A percentile compares a stretch with the other conserved stretches of the same genome.
phyloP scores from a whole-genome alignment of 2,329 filamentous ascomycete genomes.

The Colletotrichum sp. region DNA sequence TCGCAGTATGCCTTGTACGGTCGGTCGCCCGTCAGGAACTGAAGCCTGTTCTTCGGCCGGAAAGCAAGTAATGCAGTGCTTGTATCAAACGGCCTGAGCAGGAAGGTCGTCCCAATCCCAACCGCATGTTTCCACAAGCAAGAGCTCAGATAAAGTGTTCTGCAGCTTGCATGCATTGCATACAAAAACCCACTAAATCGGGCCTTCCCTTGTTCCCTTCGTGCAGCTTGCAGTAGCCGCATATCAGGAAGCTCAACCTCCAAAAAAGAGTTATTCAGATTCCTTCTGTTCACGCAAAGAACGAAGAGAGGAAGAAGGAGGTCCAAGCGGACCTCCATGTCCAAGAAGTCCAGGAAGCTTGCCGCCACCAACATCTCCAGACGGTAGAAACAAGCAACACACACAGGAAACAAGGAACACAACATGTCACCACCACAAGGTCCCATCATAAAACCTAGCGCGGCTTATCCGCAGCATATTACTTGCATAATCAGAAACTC shows the following conservation, averaged over 20 bases:
- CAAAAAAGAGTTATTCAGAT: neutral
- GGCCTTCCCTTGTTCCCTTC: neutral
- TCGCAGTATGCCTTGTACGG: neutral
- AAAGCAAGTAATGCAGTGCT: neutral
- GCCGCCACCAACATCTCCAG: neutral
- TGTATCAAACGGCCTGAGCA: neutral
- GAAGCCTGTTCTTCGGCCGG: neutral
- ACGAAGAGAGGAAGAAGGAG: neutral
- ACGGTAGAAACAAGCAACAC: neutral
- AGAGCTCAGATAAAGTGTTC: neutral
- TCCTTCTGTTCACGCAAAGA: neutral
- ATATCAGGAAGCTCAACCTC: neutral
- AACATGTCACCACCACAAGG: neutral
- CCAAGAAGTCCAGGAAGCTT: neutral
- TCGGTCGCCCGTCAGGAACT: neutral
- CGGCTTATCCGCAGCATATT: neutral
- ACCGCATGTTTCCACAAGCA: neutral
- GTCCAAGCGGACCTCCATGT: neutral
- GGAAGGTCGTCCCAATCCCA: neutral
- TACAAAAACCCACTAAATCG: neutral
- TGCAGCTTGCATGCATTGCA: neutral
- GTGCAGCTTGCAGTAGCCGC: neutral
- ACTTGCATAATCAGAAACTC: neutral
- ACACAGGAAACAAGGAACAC: neutral
- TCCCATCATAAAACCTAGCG: neutral